Conservation (phyloP, 2,329 filamentous ascomycete species). For the Exophiala alcalophila region DNA sequence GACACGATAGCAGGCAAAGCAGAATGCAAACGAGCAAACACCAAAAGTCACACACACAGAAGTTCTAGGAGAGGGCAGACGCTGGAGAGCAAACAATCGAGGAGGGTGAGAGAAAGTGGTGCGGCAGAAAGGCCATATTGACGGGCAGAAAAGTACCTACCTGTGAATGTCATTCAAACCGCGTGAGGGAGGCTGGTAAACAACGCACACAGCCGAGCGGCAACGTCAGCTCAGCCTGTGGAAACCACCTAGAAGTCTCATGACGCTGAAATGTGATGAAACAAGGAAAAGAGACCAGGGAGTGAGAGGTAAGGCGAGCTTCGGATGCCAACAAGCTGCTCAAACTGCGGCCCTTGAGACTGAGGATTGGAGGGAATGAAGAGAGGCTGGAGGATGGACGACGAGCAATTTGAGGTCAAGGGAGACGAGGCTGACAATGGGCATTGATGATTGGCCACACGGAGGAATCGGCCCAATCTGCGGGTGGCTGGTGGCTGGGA, state of each 20-base stretch:
- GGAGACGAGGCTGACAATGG: too few relatives aligned
- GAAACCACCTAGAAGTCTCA: conserved; percentile 2
- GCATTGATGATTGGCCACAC: neutral
- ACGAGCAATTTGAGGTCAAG: too few relatives aligned
- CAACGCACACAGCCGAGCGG: too few relatives aligned
- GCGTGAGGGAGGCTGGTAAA: conserved; percentile 15
- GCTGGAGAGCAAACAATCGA: conserved; percentile 5
- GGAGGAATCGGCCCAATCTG: too few relatives aligned
- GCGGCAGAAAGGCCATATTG: conserved; percentile 8
- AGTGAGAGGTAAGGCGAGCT: conserved; percentile 17
- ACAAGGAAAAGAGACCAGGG: conserved; percentile 4
- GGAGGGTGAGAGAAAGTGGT: neutral
- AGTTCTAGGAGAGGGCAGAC: conserved; percentile 1
- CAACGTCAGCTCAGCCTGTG: conserved; percentile 19
- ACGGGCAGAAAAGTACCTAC: conserved; percentile 8
- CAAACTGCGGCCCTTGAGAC: too few relatives aligned
- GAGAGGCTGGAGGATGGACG: conserved; percentile 23
- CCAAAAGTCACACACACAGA: conserved; percentile 7
- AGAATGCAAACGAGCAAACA: conserved; percentile 5
- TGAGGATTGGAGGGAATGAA: conserved; percentile 16
- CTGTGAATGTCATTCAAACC: too few relatives aligned
- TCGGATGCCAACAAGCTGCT: too few relatives aligned
- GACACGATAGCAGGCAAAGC: conserved; percentile 8
- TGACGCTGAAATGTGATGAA: conserved; percentile 2
- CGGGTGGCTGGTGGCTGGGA: too few relatives aligned